Evolutionary conservation across 108 stramenopile species (phyloP).

Genomic region (Asterionellopsis glacialis): DNA sequence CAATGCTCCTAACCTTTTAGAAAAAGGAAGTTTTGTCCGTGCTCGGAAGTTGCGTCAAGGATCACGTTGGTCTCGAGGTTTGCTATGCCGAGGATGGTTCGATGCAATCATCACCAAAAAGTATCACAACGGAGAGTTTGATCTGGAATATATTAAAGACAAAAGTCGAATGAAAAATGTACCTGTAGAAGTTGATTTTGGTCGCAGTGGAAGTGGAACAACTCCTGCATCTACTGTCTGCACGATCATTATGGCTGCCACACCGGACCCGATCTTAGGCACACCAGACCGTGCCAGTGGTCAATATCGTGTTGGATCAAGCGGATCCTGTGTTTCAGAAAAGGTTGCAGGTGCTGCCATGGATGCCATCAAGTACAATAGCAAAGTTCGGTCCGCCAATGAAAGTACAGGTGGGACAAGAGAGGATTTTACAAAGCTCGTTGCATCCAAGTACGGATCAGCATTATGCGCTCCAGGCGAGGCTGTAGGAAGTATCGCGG

Average conservation of each 20-base stretch:
- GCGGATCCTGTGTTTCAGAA: constrained; percentile 85
- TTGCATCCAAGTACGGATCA: constrained; percentile 89
- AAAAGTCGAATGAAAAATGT: constrained; percentile 47
- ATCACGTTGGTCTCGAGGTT: constrained; percentile 65
- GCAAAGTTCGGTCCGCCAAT: constrained; percentile 49
- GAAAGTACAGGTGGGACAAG: constrained; percentile 44
- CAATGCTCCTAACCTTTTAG: constrained; percentile 11
- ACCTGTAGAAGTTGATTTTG: constrained; percentile 57
- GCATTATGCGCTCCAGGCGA: constrained; percentile 96
- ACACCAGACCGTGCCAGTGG: constrained; percentile 35
- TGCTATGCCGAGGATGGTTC: constrained; percentile 82
- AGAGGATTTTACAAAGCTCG: constrained; percentile 51
- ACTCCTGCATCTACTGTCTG: constrained; percentile 54
- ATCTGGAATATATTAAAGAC: constrained; percentile 67
- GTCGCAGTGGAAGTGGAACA: constrained; percentile 37
- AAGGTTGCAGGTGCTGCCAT: constrained; percentile 58
- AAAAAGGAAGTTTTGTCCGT: constrained; percentile 57
- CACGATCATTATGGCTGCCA: constrained; percentile 57
- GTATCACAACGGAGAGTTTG: constrained; percentile 41
- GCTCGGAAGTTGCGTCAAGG: constrained; percentile 64
- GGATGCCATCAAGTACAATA: constrained; percentile 36
- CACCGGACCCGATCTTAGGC: constrained; percentile 74
- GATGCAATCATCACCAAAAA: constrained; percentile 59
- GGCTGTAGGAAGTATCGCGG: constrained; percentile 97
- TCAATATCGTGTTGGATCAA: constrained; percentile 60